Percentiles rank a stretch among this genome's conserved stretches.
Evolutionary conservation across 768 basidiomycete genomes (phyloP).

Genomic region (Russula foetens): DNA sequence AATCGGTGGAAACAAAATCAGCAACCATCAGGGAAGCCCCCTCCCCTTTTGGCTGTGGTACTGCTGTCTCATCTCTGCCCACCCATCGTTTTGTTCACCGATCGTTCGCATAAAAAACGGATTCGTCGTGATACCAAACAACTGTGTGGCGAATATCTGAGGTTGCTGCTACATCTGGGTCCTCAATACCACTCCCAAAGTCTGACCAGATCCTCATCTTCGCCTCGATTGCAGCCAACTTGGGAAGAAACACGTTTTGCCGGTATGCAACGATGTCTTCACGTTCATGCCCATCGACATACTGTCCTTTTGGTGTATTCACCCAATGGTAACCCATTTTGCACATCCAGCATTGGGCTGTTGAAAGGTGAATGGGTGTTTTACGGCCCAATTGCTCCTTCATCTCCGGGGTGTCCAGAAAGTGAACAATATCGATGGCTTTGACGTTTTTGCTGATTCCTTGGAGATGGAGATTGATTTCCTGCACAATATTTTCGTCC

Average conservation of each 20-base stretch:
- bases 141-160: neutral
- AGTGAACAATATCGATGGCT: neutral
- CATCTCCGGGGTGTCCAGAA: neutral
- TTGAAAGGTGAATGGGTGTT: neutral
- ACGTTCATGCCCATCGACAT: neutral
- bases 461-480: neutral
- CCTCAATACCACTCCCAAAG: too few species aligned
- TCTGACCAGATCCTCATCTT: too few species aligned
- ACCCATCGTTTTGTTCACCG: neutral
- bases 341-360: neutral
- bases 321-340: neutral
- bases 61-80: neutral
- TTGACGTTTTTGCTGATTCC: neutral
- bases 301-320: neutral
- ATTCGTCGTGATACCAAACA: neutral
- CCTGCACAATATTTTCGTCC: neutral
- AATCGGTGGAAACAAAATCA: neutral
- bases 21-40: neutral
- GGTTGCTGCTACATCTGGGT: too few species aligned
- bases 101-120: neutral
- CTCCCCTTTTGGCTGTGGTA: neutral
- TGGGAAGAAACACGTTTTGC: neutral
- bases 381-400: too few species aligned
- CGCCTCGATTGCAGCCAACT: too few species aligned
- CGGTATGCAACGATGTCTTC: neutral